These are phyloP conservation scores for Mimosa bimucronata DNA, from an alignment of 306 rosid genomes.

Conservation along the genomic window DNA sequence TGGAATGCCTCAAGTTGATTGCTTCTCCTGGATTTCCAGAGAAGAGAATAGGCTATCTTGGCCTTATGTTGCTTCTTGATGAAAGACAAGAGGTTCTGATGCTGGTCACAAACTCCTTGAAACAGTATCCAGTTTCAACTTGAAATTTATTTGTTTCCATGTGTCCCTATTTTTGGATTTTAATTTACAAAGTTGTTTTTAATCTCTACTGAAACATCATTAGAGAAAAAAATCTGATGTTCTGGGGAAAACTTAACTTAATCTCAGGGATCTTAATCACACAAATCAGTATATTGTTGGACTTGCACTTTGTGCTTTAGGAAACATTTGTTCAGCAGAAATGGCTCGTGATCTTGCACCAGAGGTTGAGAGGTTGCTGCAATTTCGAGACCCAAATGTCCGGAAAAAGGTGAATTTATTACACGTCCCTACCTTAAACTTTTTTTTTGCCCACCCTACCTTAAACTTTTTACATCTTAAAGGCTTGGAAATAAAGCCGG, in stretches of 20 bases:
- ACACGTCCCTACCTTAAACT: constrained; percentile 14
- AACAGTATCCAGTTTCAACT: constrained; percentile 86
- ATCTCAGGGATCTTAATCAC: constrained; percentile 93
- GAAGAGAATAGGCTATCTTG: constrained; percentile 98
- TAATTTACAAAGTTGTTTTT: constrained; percentile 20
- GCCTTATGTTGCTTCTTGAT: constrained; percentile 98
- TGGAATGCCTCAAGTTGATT: constrained; percentile 97
- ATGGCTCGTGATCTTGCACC: constrained; percentile 99
- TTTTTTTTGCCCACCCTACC: too few relatives aligned
- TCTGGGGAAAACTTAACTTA: constrained; percentile 46
- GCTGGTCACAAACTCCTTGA: constrained; percentile 97
- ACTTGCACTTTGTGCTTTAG: constrained; percentile 98
- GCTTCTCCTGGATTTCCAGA: constrained; percentile 98
- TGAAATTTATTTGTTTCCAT: constrained; percentile 26
- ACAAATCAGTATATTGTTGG: constrained; percentile 96
- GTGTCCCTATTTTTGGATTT: constrained; percentile 20
- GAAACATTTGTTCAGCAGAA: constrained; percentile 98
- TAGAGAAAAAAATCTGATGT: constrained; percentile 22
- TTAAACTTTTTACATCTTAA: too few relatives aligned
- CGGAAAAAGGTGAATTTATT: constrained; percentile 88
- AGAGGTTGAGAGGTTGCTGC: constrained; percentile 95
- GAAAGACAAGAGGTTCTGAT: constrained; percentile 99
- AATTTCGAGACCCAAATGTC: constrained; percentile 97
- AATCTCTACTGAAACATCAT: constrained; percentile 34
- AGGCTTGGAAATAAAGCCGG: too few relatives aligned